Evolutionary conservation across 495 filamentous ascomycete species (phyloP).

Genomic region (Neurospora sp.): DNA sequence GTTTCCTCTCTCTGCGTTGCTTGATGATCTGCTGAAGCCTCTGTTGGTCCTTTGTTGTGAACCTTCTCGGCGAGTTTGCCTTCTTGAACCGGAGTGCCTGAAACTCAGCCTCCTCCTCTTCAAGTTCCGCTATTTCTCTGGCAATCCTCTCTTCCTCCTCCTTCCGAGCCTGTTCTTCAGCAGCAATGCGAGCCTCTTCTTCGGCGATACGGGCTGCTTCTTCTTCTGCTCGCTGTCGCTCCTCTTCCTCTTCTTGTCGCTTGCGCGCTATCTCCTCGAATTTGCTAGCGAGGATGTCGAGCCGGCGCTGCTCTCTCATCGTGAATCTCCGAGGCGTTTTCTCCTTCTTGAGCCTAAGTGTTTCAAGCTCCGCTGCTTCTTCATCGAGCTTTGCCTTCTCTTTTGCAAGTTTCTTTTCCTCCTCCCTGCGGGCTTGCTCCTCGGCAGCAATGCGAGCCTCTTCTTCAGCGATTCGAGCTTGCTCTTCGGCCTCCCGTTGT

Average conservation of each 20-base stretch:
- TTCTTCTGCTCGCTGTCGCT: constrained; percentile 1
- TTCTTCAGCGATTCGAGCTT: constrained; percentile 2
- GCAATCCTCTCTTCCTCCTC: constrained; percentile 5
- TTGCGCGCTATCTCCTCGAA: constrained; percentile 4
- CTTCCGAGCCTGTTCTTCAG: constrained; percentile 7
- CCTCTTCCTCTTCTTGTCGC: constrained; percentile 17
- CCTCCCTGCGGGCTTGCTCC: constrained; percentile 5
- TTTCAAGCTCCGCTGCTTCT: constrained; percentile 22
- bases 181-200: constrained; percentile 5
- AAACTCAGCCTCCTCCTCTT: constrained; percentile 24
- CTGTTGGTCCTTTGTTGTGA: not conserved
- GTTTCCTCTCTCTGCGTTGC: constrained; percentile 2
- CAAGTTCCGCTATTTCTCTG: constrained; percentile 4
- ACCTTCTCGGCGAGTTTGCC: constrained; percentile 4
- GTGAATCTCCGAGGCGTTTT: constrained; percentile 6
- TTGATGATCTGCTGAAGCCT: constrained; percentile 12
- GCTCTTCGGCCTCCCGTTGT: not conserved
- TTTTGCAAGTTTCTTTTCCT: constrained; percentile 1
- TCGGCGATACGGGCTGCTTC: constrained; percentile 1
- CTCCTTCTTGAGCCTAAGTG: constrained; percentile 16
- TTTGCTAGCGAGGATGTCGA: constrained; percentile 14
- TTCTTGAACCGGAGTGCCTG: constrained; percentile 17
- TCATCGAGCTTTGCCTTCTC: constrained; percentile 12
- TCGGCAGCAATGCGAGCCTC: constrained; percentile 5
- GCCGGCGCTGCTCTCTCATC: not conserved